Percentiles rank a stretch among this genome's conserved stretches.
Evolutionary conservation across 768 basidiomycete species (phyloP).

Genomic region (Pholiota microspora): DNA sequence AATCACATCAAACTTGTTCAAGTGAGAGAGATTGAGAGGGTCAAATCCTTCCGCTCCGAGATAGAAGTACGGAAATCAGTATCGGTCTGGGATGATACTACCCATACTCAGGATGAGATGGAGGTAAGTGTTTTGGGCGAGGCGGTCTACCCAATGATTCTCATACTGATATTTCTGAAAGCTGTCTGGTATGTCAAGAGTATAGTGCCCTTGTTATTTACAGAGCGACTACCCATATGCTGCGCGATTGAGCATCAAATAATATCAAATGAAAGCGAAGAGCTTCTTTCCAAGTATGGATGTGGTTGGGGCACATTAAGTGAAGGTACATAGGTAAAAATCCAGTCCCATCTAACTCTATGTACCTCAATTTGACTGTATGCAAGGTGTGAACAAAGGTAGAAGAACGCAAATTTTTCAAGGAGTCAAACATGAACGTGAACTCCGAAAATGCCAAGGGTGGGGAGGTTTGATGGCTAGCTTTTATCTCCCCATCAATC

Average conservation of each 20-base stretch:
- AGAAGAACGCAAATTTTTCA: no score
- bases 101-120: background rate
- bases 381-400: no score
- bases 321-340: no score
- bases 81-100: background rate
- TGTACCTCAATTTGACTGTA: no score
- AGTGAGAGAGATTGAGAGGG: background rate
- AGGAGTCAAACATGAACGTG: background rate
- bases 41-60: background rate
- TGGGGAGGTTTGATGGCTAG: background rate
- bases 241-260: no score
- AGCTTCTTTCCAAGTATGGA: no score
- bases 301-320: no score
- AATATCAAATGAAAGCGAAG: no score
- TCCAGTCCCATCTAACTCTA: no score
- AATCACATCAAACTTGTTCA: background rate
- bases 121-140: background rate
- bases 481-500: background rate
- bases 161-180: background rate
- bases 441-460: background rate
- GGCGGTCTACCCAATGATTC: no score
- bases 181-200: background rate
- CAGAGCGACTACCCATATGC: no score
- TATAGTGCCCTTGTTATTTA: no score
- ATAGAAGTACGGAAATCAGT: background rate